phyloP scores from a whole-genome alignment of 306 rosid genomes.

The Dalbergia oliveri region DNA sequence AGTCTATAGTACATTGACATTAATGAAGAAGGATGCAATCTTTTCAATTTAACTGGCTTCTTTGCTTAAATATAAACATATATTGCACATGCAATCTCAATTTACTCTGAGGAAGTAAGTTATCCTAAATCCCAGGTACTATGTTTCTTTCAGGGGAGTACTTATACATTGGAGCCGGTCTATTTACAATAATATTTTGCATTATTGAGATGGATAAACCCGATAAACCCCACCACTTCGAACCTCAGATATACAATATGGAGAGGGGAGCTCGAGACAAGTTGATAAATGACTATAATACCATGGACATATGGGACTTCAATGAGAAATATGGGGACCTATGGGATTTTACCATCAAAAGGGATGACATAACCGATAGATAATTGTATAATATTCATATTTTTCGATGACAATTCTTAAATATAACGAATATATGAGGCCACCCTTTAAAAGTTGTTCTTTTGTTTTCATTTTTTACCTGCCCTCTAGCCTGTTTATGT shows the following conservation, averaged over 20 bases:
- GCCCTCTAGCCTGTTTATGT: background rate
- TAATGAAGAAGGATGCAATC: constrained; percentile 26
- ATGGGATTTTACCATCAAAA: constrained; percentile 89
- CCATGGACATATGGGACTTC: constrained; percentile 95
- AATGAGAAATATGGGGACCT: constrained; percentile 90
- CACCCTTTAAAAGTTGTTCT: constrained; percentile 21
- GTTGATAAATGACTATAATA: constrained; percentile 86
- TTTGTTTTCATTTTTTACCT: background rate
- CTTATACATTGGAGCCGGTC: constrained; percentile 81
- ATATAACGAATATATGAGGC: constrained; percentile 30
- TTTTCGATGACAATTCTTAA: constrained; percentile 21
- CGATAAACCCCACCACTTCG: constrained; percentile 91
- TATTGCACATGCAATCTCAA: background rate
- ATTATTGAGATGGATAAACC: constrained; percentile 97
- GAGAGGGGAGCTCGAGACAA: constrained; percentile 93
- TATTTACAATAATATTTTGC: constrained; percentile 79
- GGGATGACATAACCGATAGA: constrained; percentile 68
- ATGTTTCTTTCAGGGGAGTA: constrained; percentile 75
- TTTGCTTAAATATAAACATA: constrained; percentile 3
- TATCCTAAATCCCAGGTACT: background rate
- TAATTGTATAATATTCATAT: constrained; percentile 31
- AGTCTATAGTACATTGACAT: background rate
- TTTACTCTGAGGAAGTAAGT: background rate
- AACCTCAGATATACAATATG: constrained; percentile 95
- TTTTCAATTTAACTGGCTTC: background rate